Evolutionary conservation across 2,329 filamentous ascomycete species (phyloP).

Genomic region (Lachnellula suecica): DNA sequence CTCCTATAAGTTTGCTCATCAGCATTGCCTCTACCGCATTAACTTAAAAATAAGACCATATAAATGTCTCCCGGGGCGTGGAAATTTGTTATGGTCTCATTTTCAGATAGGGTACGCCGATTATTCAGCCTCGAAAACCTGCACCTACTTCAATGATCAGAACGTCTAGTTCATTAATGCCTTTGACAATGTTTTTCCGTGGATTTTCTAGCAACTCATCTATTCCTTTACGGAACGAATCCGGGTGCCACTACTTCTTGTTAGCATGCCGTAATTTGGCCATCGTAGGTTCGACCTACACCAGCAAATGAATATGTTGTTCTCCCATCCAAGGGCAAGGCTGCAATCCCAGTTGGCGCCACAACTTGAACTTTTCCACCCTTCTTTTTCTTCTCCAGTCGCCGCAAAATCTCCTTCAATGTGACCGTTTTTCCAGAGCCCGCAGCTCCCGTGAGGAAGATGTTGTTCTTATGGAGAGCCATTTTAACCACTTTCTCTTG

Average conservation of each 20-base stretch:
- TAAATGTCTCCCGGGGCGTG: too few species aligned
- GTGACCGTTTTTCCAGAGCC: slow-evolving; percentile 27
- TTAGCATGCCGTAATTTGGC: background rate
- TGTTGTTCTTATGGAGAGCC: slow-evolving; percentile 23
- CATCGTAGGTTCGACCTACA: background rate
- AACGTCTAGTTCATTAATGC: slow-evolving; percentile 11
- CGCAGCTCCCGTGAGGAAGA: slow-evolving; percentile 29
- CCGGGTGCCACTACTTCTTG: slow-evolving; percentile 6
- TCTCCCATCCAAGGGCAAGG: slow-evolving; percentile 23
- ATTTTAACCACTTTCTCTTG: slow-evolving; percentile 22
- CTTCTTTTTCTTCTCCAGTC: background rate
- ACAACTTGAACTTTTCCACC: slow-evolving; percentile 19
- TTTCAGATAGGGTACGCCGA: too few species aligned
- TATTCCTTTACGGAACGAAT: slow-evolving; percentile 17
- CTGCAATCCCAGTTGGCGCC: slow-evolving; percentile 26
- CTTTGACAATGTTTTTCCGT: background rate
- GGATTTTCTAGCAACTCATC: background rate
- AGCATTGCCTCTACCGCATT: too few species aligned
- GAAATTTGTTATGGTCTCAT: too few species aligned
- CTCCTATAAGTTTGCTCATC: slow-evolving; percentile 5
- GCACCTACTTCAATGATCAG: slow-evolving; percentile 19
- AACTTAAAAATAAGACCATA: too few species aligned
- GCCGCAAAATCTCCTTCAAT: slow-evolving; percentile 18
- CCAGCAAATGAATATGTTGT: slow-evolving; percentile 26
- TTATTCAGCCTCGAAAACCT: background rate